Base-by-base conservation (phyloP, 78 protist species). In the Speleostelium caveatum region DNA sequence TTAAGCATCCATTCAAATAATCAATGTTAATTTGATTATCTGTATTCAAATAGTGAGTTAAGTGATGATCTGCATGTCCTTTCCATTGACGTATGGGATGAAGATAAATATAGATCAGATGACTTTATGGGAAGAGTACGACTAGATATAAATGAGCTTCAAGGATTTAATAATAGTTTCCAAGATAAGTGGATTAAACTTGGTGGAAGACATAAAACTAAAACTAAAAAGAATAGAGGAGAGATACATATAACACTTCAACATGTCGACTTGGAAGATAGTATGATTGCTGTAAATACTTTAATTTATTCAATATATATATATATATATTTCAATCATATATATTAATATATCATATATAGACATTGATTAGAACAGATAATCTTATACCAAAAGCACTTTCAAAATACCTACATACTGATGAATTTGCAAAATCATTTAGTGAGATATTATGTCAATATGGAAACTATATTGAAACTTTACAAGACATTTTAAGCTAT, bases 361-460 rank as follows among this genome's bases (percentile, higher is more conserved):
- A 6, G 10, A 6, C 53, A 45, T 45, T 45, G 10, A 45, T 45
- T 45, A 45, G 53, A n/a, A n/a, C n/a, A 45, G 53, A 45, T 6
- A 14, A 6, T 14, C 10, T 45, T 14, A 14, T 45, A 10, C 6
- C 10, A 45, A 45, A 45, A 45, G 6, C 53, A 45, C 6, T 45
- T 56, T 32, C 80, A 56, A 73, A 56, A 56, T 45, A 56, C 33
- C 56, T 73, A 36, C 22, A 26, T 56, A 19, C 65, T 24, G 80
- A 73, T 36, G 80, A 73, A 51, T 73, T 73, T 73, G 35, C 65
- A 53, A 73, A 73, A 73, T 17, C 68, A 36, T 21, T 73, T 56
- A 56, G 53, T 65, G 53, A 35, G 53, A 32, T 24, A 56, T 36
- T 73, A 24, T 28, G 58, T 56, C 53, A 53, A 36, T n/a, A n/a